Evolutionary conservation across 2,329 filamentous ascomycete species (phyloP).

Genomic region (Ophiostoma sp.): DNA sequence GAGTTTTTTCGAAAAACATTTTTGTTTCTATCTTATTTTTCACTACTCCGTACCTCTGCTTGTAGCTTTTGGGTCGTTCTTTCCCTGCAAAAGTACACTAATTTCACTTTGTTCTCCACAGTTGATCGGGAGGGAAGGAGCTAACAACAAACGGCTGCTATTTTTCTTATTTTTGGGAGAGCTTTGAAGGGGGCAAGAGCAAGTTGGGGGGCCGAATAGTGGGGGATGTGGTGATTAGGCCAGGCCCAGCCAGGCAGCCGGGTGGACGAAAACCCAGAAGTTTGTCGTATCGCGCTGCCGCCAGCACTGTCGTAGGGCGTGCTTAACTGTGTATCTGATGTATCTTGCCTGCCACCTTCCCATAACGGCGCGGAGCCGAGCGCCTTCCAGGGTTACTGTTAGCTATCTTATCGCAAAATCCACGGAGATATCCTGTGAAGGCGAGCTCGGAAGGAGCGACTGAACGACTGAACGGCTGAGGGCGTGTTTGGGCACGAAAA

Average conservation of each 20-base stretch:
- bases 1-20: neutral
- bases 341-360: neutral
- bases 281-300: neutral
- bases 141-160: neutral
- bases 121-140: neutral
- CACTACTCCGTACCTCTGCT: no score
- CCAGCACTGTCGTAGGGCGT: neutral
- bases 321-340: neutral
- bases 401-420: slow-evolving; percentile 15
- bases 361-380: neutral
- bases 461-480: neutral
- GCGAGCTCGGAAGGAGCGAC: neutral
- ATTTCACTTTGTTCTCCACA: neutral
- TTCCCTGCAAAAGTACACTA: neutral
- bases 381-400: neutral
- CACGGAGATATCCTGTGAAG: neutral
- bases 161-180: neutral
- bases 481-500: neutral
- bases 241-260: neutral
- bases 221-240: neutral
- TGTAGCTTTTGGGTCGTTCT: neutral
- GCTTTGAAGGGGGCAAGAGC: neutral
- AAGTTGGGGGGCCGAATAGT: neutral
- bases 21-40: no score
- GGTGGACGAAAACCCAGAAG: neutral